Conservation (phyloP, 2,329 filamentous ascomycete genomes). For the Fusarium paranaense region DNA sequence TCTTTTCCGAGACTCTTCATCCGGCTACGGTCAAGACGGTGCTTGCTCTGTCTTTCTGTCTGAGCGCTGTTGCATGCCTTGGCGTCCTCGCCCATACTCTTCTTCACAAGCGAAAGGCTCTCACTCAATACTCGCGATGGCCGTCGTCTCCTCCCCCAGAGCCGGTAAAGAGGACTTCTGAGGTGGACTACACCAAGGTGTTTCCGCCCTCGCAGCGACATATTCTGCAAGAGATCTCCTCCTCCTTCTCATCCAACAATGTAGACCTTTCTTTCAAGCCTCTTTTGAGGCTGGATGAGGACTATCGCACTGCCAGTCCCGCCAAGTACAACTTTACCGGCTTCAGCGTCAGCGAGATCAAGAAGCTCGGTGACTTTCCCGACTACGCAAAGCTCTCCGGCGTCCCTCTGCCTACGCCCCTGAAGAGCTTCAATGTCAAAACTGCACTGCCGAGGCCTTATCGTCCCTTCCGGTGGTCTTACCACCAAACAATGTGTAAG, state of each 20-base stretch:
- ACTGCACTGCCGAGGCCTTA: constrained; percentile 80
- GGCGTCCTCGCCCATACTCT: constrained; percentile 27
- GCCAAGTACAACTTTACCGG: constrained; percentile 72
- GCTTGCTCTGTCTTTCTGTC: constrained; percentile 11
- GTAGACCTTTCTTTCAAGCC: constrained; percentile 34
- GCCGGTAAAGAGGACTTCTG: constrained; percentile 24
- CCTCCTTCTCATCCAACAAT: not conserved
- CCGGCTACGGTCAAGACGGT: constrained; percentile 11
- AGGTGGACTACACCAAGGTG: constrained; percentile 39
- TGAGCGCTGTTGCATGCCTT: constrained; percentile 21
- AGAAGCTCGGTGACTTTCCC: constrained; percentile 79
- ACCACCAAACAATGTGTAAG: constrained; percentile 91
- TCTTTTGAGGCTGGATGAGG: constrained; percentile 48
- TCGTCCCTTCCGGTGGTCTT: constrained; percentile 84
- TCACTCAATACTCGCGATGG: constrained; percentile 21
- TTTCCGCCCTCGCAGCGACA: constrained; percentile 45
- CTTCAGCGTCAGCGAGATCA: constrained; percentile 77
- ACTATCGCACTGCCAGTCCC: constrained; percentile 49
- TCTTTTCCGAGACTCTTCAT: constrained; percentile 20
- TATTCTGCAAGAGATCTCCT: constrained; percentile 20
- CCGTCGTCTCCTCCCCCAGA: constrained; percentile 20
- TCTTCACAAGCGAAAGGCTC: constrained; percentile 33
- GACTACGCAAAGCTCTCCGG: constrained; percentile 82
- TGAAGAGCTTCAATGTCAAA: constrained; percentile 73
- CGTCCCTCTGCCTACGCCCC: constrained; percentile 75